Percentiles rank a stretch among this genome's conserved stretches.
Evolutionary conservation across 352 stramenopile species (phyloP).

Genomic region (Globisporangium sylvaticum): DNA sequence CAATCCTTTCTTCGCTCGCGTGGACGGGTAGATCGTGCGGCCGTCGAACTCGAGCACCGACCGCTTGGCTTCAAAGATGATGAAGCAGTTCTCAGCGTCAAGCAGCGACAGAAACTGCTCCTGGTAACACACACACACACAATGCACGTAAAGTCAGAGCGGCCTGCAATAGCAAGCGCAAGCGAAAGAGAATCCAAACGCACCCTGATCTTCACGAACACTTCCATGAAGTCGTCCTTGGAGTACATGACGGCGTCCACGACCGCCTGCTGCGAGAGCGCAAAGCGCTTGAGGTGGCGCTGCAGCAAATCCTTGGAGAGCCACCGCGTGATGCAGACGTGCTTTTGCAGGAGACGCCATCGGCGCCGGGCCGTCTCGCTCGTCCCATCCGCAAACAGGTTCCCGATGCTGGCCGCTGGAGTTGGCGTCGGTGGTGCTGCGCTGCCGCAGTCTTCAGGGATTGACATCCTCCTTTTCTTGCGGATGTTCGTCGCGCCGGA

Average conservation of each 20-base stretch:
- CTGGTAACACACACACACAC: background rate
- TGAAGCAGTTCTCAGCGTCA: slow-evolving; percentile 56
- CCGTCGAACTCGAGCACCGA: slow-evolving; percentile 62
- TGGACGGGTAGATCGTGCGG: slow-evolving; percentile 38
- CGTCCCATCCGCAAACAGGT: slow-evolving; percentile 13
- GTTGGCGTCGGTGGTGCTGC: background rate
- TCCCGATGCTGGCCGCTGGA: background rate
- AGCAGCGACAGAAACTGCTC: slow-evolving; percentile 63
- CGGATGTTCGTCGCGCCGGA: background rate
- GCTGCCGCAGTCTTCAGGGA: background rate
- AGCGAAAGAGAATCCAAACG: background rate
- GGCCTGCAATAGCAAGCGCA: too few relatives aligned
- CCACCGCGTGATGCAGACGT: slow-evolving; percentile 65
- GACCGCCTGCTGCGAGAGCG: slow-evolving; percentile 43
- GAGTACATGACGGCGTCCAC: slow-evolving; percentile 41
- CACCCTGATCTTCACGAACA: slow-evolving; percentile 45
- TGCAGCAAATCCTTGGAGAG: slow-evolving; percentile 44
- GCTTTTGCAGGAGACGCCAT: slow-evolving; percentile 56
- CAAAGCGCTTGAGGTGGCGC: slow-evolving; percentile 48
- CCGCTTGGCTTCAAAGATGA: slow-evolving; percentile 51
- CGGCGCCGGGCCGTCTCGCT: slow-evolving; percentile 34
- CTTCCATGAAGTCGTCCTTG: slow-evolving; percentile 44
- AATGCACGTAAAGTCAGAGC: background rate
- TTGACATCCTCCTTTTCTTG: slow-evolving; percentile 18
- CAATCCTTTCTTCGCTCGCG: slow-evolving; percentile 25